Conservation (phyloP, 139 green algal species). For the Chlamydomonas incerta region DNA sequence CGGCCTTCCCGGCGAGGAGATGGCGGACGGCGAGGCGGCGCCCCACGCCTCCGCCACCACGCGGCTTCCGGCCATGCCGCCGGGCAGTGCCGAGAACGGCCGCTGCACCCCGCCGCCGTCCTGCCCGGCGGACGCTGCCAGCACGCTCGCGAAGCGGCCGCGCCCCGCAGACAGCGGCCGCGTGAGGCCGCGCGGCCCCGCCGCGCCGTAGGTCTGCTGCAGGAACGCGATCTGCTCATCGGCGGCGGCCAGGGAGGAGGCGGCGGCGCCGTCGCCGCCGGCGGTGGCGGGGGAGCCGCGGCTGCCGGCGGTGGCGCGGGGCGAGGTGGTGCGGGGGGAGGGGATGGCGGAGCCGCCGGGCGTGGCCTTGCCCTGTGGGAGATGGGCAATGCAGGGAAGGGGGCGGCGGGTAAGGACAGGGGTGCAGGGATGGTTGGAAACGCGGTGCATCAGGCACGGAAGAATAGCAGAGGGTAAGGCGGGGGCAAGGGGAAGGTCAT, state of each 20-base stretch:
- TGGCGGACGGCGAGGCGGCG: not conserved
- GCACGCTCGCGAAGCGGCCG: slow-evolving; percentile 11
- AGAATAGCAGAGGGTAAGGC: too few species aligned
- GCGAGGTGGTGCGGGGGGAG: not conserved
- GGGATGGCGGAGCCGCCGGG: not conserved
- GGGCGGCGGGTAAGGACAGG: too few species aligned
- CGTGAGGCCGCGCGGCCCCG: not conserved
- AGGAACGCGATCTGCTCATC: not conserved
- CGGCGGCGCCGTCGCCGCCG: not conserved
- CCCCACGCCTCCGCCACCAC: not conserved
- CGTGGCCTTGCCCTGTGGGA: not conserved
- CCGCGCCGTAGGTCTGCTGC: too few species aligned
- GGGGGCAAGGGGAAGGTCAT: too few species aligned
- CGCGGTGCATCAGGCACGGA: too few species aligned
- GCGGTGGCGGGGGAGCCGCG: not conserved
- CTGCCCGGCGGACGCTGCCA: not conserved
- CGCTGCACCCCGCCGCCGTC: not conserved
- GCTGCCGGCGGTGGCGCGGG: not conserved
- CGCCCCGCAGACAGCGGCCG: slow-evolving; percentile 29
- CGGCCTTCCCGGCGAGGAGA: not conserved
- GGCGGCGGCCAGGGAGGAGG: not conserved
- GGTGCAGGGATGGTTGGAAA: too few species aligned
- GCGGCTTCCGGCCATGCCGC: not conserved
- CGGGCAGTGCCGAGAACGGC: not conserved
- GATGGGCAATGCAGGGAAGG: too few species aligned